Conservation (phyloP, 23 red algal species). For the Gracilaria gracilis region DNA sequence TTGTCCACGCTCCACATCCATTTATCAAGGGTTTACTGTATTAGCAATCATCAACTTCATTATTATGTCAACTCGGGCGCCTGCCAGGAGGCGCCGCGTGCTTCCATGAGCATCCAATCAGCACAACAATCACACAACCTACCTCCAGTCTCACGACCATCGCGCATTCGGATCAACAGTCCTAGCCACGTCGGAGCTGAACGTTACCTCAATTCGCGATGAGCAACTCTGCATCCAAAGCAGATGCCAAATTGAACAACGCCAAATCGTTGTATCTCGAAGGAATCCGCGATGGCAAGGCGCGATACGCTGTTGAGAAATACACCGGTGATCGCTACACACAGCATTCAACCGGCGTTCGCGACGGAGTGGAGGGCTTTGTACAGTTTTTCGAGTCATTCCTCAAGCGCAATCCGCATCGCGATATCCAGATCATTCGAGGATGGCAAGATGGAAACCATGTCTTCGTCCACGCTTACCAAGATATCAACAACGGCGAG, state of each 20-base stretch:
- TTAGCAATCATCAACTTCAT: too few species aligned
- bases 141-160: too few species aligned
- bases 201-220: not conserved
- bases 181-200: too few species aligned
- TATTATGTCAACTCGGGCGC: too few species aligned
- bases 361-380: slow-evolving; percentile 16
- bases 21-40: too few species aligned
- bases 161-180: too few species aligned
- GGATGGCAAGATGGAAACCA: slow-evolving; percentile 12
- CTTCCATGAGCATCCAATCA: too few species aligned
- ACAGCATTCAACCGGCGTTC: slow-evolving; percentile 31
- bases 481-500: slow-evolving; percentile 13
- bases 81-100: too few species aligned
- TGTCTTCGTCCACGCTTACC: slow-evolving; percentile 24
- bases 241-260: not conserved
- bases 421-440: slow-evolving; percentile 10
- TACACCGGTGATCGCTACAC: slow-evolving; percentile 41
- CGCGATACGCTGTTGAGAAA: slow-evolving; percentile 3
- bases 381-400: slow-evolving; percentile 7
- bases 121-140: too few species aligned
- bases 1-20: too few species aligned
- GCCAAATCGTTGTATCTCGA: not conserved
- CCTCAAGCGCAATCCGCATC: slow-evolving; percentile 3
- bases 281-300: slow-evolving; percentile 4
- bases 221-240: not conserved